A percentile compares a stretch with the other conserved stretches of the same genome.
Conservation (phyloP, 805 yeast genomes). For the Myxozyma geophila region DNA sequence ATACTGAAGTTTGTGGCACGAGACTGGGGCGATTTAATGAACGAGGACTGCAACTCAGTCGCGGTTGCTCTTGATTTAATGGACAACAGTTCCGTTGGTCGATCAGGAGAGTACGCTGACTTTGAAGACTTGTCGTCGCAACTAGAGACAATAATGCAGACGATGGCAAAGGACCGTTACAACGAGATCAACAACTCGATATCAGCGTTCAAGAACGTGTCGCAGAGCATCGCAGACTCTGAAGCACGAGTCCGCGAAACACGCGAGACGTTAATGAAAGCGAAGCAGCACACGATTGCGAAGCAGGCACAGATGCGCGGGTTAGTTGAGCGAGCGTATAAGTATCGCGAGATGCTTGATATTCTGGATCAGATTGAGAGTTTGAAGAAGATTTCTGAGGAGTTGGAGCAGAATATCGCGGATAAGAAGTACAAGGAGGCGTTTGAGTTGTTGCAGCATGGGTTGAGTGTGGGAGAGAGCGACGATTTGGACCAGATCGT, state of each 20-base stretch:
- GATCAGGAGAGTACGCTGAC: slow-evolving; percentile 72
- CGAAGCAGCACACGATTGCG: slow-evolving; percentile 57
- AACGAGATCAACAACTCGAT: slow-evolving; percentile 84
- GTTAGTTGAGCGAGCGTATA: slow-evolving; percentile 63
- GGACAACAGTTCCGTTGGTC: slow-evolving; percentile 89
- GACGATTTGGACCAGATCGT: slow-evolving; percentile 43
- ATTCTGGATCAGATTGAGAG: slow-evolving; percentile 69
- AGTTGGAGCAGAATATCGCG: slow-evolving; percentile 68
- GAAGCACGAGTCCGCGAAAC: slow-evolving; percentile 60
- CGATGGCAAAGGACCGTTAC: slow-evolving; percentile 53
- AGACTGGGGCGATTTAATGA: slow-evolving; percentile 57
- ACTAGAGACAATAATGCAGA: slow-evolving; percentile 62
- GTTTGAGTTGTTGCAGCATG: slow-evolving; percentile 57
- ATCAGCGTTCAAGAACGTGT: slow-evolving; percentile 78
- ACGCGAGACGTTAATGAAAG: slow-evolving; percentile 53
- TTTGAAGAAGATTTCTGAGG: slow-evolving; percentile 61
- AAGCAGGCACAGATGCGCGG: slow-evolving; percentile 64
- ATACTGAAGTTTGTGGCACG: slow-evolving; percentile 45
- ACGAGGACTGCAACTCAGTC: slow-evolving; percentile 72
- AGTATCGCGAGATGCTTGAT: slow-evolving; percentile 70
- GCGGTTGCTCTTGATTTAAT: slow-evolving; percentile 81
- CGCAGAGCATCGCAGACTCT: slow-evolving; percentile 65
- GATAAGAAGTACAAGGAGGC: slow-evolving; percentile 72
- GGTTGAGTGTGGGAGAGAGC: slow-evolving; percentile 45
- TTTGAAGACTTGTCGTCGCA: slow-evolving; percentile 64